phyloP scores from a whole-genome alignment of 2,329 filamentous ascomycete species.

The Sclerotinia spermophila region DNA sequence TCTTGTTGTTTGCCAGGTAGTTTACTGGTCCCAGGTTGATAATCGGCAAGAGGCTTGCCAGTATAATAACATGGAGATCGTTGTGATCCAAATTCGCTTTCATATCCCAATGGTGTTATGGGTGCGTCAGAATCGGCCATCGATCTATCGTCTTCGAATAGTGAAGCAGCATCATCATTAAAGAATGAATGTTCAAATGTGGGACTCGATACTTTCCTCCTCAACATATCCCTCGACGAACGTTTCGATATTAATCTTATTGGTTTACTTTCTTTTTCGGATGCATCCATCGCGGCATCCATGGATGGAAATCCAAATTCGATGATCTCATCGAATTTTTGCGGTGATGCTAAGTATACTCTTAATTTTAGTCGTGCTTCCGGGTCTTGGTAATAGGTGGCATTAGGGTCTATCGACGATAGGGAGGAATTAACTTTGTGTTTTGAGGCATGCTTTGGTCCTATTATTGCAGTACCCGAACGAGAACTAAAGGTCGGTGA shows the following conservation, averaged over 20 bases:
- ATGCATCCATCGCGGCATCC: constrained; percentile 41
- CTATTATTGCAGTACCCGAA: constrained; percentile 52
- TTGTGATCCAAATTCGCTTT: constrained; percentile 33
- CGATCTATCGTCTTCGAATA: constrained; percentile 54
- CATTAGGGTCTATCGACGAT: constrained; percentile 62
- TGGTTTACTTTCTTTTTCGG: constrained; percentile 36
- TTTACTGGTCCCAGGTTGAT: constrained; percentile 33
- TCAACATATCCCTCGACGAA: constrained; percentile 23
- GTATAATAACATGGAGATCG: constrained; percentile 24
- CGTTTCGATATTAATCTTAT: constrained; percentile 25
- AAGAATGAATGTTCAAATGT: constrained; percentile 56
- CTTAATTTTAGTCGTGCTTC: constrained; percentile 83
- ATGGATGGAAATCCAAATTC: constrained; percentile 85
- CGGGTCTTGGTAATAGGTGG: constrained; percentile 84
- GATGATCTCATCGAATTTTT: constrained; percentile 93
- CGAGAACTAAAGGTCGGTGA: constrained; percentile 30
- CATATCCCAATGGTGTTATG: constrained; percentile 32
- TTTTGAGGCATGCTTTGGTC: constrained; percentile 23
- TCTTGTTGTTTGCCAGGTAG: constrained; percentile 31
- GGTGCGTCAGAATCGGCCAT: constrained; percentile 55
- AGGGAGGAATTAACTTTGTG: constrained; percentile 38
- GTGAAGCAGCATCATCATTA: constrained; percentile 54
- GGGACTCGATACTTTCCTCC: constrained; percentile 38
- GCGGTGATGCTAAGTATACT: constrained; percentile 80
- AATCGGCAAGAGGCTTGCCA: constrained; percentile 42